phyloP scores from a whole-genome alignment of 2,329 filamentous ascomycete genomes.

The Xylaria sp. region DNA sequence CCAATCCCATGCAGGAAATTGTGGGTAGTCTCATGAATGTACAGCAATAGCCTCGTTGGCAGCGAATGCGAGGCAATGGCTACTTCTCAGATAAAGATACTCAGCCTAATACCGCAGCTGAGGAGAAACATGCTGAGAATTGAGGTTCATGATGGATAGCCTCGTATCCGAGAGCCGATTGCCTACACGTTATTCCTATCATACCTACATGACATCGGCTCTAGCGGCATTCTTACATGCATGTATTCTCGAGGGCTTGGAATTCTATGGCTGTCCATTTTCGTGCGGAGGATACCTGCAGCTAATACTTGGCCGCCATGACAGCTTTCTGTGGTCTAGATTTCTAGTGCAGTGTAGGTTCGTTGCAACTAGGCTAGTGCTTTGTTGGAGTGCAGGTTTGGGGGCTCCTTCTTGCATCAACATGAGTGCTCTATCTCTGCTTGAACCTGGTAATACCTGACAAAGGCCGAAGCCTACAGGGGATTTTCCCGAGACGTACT shows the following conservation, averaged over 20 bases:
- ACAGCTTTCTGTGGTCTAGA: slow-evolving; percentile 3
- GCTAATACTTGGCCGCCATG: background rate
- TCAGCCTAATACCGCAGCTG: background rate
- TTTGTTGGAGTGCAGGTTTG: background rate
- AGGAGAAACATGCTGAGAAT: background rate
- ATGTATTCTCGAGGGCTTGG: background rate
- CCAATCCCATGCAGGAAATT: background rate
- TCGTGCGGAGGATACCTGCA: slow-evolving; percentile 5
- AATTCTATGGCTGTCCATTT: background rate
- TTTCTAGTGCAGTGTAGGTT: background rate
- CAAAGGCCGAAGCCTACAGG: background rate
- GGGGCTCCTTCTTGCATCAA: slow-evolving; percentile 14
- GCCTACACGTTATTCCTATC: background rate
- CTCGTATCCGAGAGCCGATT: slow-evolving; percentile 1
- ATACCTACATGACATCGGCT: slow-evolving; percentile 1
- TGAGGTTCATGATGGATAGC: background rate
- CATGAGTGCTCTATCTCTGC: background rate
- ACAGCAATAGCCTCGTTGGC: background rate
- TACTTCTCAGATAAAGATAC: background rate
- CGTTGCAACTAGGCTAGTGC: background rate
- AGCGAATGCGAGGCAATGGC: background rate
- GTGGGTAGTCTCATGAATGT: background rate
- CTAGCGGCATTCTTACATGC: slow-evolving; percentile 14
- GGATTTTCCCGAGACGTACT: background rate
- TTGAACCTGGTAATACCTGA: background rate